Conservation (phyloP, 805 yeast genomes). For the Saccharomycopsis sp. region DNA sequence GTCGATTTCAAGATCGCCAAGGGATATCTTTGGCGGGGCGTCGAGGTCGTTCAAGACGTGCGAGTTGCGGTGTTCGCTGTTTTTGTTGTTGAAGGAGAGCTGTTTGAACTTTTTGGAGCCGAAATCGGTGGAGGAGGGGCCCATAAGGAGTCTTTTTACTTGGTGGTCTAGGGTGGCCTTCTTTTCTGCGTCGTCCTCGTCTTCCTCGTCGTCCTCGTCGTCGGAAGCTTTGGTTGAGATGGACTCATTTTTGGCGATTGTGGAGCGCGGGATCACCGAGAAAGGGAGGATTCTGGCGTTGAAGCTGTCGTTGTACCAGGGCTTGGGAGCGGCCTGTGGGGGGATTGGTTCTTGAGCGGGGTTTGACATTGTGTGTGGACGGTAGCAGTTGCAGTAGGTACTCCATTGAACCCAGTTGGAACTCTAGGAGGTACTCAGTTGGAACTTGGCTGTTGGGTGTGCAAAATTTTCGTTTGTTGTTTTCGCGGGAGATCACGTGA, state of each 20-base stretch:
- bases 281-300: constrained; percentile 14
- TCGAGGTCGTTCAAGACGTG: constrained; percentile 14
- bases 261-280: constrained; percentile 14
- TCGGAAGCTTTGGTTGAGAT: neutral
- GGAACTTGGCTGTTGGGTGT: no score
- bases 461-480: no score
- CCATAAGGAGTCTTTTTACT: constrained; percentile 14
- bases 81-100: constrained; percentile 9
- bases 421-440: no score
- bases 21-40: constrained; percentile 17
- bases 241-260: constrained; percentile 3
- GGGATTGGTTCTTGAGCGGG: no score
- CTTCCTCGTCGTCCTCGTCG: neutral
- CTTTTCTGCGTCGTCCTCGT: neutral
- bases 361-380: no score
- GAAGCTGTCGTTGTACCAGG: constrained; percentile 14
- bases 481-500: no score
- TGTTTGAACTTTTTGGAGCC: constrained; percentile 19
- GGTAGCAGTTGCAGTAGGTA: no score
- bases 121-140: constrained; percentile 14
- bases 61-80: constrained; percentile 3
- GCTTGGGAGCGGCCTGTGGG: constrained; percentile 2
- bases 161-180: constrained; percentile 13
- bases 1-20: constrained; percentile 10
- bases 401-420: no score